Conservation (phyloP, 78 protist species). For the Pirum gemmata region DNA sequence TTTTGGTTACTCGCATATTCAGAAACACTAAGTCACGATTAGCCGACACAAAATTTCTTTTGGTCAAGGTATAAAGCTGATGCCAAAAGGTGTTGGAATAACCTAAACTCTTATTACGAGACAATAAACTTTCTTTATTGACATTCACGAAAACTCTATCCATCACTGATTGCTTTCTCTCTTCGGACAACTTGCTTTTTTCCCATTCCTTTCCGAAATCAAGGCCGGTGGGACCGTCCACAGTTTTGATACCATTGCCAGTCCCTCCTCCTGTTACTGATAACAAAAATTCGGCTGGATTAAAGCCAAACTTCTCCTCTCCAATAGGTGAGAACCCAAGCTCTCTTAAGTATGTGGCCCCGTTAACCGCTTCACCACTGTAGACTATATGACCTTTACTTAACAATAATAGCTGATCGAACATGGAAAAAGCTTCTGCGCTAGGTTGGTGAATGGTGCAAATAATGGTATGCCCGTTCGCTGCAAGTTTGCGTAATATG, state of each 20-base stretch:
- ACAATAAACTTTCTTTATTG: too few species aligned
- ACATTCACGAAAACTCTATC: neutral
- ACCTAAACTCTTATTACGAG: neutral
- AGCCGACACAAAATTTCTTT: neutral
- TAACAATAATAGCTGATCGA: too few species aligned
- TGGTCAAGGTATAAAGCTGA: neutral
- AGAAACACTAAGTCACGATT: neutral
- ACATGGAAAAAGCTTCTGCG: too few species aligned
- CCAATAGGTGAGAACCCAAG: too few species aligned
- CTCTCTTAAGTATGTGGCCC: too few species aligned
- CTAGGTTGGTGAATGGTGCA: too few species aligned
- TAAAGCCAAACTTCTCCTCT: too few species aligned
- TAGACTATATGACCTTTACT: too few species aligned
- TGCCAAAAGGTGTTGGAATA: neutral
- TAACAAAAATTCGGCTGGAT: too few species aligned
- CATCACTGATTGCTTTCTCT: neutral
- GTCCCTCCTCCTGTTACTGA: neutral
- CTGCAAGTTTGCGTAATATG: too few species aligned
- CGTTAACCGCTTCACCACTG: too few species aligned
- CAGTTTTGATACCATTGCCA: neutral
- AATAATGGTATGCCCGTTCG: too few species aligned
- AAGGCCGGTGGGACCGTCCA: neutral
- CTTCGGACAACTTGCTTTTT: neutral
- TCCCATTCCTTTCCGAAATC: neutral
- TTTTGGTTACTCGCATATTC: neutral